Base-by-base conservation (phyloP, 306 rosid genomes). In the Cucumis hystrix region DNA sequence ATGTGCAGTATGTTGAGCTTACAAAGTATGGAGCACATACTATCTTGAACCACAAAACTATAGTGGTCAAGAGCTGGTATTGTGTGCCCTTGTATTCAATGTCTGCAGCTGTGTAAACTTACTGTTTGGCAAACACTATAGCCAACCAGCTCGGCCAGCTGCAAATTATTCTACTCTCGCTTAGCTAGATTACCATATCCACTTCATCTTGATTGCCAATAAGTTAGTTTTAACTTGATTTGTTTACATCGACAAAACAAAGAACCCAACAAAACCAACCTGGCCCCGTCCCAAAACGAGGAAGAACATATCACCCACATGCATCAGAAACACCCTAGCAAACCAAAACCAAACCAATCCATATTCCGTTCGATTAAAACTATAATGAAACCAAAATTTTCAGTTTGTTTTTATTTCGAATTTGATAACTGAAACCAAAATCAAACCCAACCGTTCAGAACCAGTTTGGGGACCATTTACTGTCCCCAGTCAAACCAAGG, bases 141-240 rank as follows among this genome's bases (percentile, higher is more conserved):
- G 89, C 87, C 84, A 87, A 78, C 79, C 92, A 88, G 87, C 89
- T 90, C 91, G 92, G 96, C 94, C 91, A 91, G 89, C 91, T 84
- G 94, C 97, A 80, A 49, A 23, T 62, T 76, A 23, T 71, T 52
- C 59, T 0, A 70, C 54, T 18, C 58, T 30, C 4, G 18, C 6
- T 28, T 16, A 28, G 11, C n/a, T 30, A 51, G 23, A 30, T 15
- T 30, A 72, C 8, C 18, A 23, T 73, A 7, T 45, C 25, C 49
- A 17, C 0, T 7, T 15, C 45, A 28, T 30, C 70, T 7, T 33
- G 3, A 64, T 64, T 3, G 11, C 17, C 20, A 35, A 64, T 16
- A 4, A 17, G 8, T 17, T 17, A 37, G 0, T 52, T 52, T 52
- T 52, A 15, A 17, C 57, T 1, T 5, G 7, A 15, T 14, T 17